These are phyloP conservation scores for Aspergillus avenaceus DNA, from an alignment of 495 filamentous ascomycete species.

Conservation along the genomic window DNA sequence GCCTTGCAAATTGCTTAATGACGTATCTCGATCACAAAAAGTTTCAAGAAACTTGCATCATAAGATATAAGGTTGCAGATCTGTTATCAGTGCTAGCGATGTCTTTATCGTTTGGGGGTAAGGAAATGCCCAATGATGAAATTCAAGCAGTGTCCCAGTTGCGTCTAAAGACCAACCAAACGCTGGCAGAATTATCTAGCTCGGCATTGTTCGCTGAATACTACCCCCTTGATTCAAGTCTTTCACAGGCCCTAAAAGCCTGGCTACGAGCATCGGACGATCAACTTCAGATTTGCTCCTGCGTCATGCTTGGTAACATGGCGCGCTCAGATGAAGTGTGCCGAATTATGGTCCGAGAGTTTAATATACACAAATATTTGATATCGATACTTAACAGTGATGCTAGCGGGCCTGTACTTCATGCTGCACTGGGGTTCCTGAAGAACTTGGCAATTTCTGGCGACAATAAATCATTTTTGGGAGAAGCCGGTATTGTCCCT, in stretches of 20 bases:
- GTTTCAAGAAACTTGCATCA: conserved; percentile 39
- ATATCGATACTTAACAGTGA: conserved; percentile 46
- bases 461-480: conserved; percentile 57
- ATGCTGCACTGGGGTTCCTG: conserved; percentile 67
- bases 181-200: conserved; percentile 61
- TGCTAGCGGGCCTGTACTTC: conserved; percentile 51
- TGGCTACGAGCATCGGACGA: conserved; percentile 49
- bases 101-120: conserved; percentile 26
- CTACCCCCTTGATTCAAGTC: conserved; percentile 44
- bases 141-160: conserved; percentile 49
- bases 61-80: conserved; percentile 27
- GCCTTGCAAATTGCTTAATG: conserved; percentile 28
- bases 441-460: conserved; percentile 73
- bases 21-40: conserved; percentile 35
- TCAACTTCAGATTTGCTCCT: conserved; percentile 68
- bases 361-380: conserved; percentile 52
- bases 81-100: conserved; percentile 28
- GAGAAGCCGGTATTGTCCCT: conserved; percentile 45
- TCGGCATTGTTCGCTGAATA: conserved; percentile 48
- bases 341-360: conserved; percentile 48
- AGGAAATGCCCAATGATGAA: conserved; percentile 40
- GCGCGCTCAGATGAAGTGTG: conserved; percentile 65
- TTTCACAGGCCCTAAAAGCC: conserved; percentile 49
- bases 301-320: conserved; percentile 74
- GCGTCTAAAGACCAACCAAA: conserved; percentile 50